Conservation (phyloP, 2,329 filamentous ascomycete genomes). For the Fusarium virguliforme region DNA sequence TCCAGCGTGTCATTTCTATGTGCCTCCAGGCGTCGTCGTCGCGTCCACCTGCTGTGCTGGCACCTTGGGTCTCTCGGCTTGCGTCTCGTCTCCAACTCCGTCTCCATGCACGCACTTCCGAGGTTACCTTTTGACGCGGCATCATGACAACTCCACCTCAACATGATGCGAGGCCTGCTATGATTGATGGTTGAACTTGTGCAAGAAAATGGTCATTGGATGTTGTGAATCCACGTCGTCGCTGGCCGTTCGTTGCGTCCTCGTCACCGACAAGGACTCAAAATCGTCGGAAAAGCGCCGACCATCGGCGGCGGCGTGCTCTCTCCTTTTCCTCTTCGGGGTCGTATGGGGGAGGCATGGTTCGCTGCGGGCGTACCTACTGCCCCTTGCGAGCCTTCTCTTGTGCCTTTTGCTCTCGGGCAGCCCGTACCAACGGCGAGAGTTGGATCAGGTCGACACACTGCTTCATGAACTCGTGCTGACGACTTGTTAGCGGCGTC, state of each 20-base stretch:
- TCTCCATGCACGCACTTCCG: conserved; percentile 34
- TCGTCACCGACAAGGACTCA: conserved; percentile 10
- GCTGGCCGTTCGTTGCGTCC: conserved; percentile 19
- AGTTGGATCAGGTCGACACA: conserved; percentile 84
- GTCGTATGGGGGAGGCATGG: conserved; percentile 30
- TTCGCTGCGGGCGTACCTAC: conserved; percentile 48
- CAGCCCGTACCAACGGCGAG: conserved; percentile 88
- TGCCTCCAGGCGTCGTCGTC: conserved; percentile 48
- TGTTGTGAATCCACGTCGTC: conserved; percentile 45
- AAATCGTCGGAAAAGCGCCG: conserved; percentile 43
- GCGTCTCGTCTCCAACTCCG: conserved; percentile 14
- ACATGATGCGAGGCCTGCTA: conserved; percentile 51
- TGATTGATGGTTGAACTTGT: conserved; percentile 44
- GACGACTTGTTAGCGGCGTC: conserved; percentile 41
- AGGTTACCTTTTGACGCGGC: conserved; percentile 40
- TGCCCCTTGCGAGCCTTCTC: conserved; percentile 82
- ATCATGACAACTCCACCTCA: conserved; percentile 47
- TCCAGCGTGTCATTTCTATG: conserved; percentile 54
- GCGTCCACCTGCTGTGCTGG: conserved; percentile 45
- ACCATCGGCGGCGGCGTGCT: conserved; percentile 32
- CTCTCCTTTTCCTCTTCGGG: conserved; percentile 29
- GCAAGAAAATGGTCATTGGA: conserved; percentile 51
- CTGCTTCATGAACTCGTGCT: conserved; percentile 87
- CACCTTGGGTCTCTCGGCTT: conserved; percentile 40
- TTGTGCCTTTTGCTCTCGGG: conserved; percentile 86